A percentile compares a stretch with the other conserved stretches of the same genome.
Evolutionary conservation across 164 flowering plant genomes (phyloP).

Genomic region (Berberis vulgaris): DNA sequence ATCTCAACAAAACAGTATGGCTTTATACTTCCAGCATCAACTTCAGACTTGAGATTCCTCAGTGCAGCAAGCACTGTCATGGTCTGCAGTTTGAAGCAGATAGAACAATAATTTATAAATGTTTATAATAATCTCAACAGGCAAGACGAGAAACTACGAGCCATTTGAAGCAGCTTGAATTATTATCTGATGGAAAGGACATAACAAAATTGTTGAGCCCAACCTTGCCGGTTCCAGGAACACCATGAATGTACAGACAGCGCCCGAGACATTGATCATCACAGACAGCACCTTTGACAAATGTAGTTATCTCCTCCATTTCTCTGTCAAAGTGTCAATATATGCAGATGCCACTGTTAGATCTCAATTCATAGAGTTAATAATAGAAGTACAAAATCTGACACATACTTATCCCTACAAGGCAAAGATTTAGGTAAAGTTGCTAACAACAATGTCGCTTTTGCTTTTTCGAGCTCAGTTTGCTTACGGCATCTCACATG

Average conservation of each 20-base stretch:
- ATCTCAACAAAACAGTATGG: slow-evolving; percentile 85
- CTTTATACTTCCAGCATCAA: slow-evolving; percentile 62
- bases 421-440: slow-evolving; percentile 80
- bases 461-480: slow-evolving; percentile 86
- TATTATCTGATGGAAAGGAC: background rate
- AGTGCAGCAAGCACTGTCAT: slow-evolving; percentile 90
- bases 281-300: slow-evolving; percentile 70
- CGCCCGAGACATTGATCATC: slow-evolving; percentile 88
- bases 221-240: slow-evolving; percentile 99
- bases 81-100: slow-evolving; percentile 52
- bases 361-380: background rate
- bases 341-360: slow-evolving; percentile 2
- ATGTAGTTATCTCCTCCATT: slow-evolving; percentile 84
- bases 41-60: slow-evolving; percentile 76
- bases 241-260: slow-evolving; percentile 96
- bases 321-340: slow-evolving; percentile 40
- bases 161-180: too few species aligned
- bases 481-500: slow-evolving; percentile 76
- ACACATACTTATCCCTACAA: slow-evolving; percentile 76
- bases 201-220: background rate
- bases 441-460: slow-evolving; percentile 67
- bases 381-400: slow-evolving; percentile 2
- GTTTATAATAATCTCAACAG: too few species aligned
- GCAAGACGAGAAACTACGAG: too few species aligned
- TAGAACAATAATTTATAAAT: background rate